A percentile compares a stretch with the other conserved stretches of the same genome.
Evolutionary conservation across 2,329 filamentous ascomycete genomes (phyloP).

Genomic region (Monilinia fructigena): DNA sequence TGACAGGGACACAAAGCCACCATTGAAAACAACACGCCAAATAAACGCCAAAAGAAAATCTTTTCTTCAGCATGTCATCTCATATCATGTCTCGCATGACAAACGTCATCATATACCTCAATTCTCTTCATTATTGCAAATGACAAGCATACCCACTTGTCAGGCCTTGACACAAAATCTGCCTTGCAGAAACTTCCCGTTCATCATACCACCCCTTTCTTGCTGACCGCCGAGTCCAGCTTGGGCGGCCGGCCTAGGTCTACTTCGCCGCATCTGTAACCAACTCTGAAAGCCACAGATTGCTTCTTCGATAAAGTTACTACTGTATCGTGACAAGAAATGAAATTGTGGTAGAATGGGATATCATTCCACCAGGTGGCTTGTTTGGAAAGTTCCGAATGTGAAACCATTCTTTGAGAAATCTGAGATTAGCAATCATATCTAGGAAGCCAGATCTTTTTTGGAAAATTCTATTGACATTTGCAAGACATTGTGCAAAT

Average conservation of each 20-base stretch:
- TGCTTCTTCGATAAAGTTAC: background rate
- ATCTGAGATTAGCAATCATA: conserved; percentile 4
- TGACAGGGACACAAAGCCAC: background rate
- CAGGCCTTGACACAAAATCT: background rate
- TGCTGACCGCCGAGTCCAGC: background rate
- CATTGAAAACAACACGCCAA: background rate
- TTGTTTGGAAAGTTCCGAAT: conserved; percentile 15
- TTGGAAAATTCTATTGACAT: background rate
- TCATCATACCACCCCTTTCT: background rate
- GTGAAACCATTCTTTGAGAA: conserved; percentile 5
- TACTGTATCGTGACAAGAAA: background rate
- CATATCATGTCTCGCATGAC: background rate
- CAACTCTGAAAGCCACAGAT: background rate
- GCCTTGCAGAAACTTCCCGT: background rate
- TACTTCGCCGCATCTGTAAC: conserved; percentile 10
- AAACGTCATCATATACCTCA: background rate
- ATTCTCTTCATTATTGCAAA: background rate
- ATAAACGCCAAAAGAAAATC: background rate
- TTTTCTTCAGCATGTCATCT: background rate
- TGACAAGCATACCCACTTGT: background rate
- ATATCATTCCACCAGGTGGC: background rate
- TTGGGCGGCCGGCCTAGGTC: too few species aligned
- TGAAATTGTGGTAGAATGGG: background rate
- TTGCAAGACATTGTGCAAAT: conserved; percentile 3
- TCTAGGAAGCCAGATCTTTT: background rate